phyloP scores from a whole-genome alignment of 805 yeast genomes.

The Ogataea glucozyma region DNA sequence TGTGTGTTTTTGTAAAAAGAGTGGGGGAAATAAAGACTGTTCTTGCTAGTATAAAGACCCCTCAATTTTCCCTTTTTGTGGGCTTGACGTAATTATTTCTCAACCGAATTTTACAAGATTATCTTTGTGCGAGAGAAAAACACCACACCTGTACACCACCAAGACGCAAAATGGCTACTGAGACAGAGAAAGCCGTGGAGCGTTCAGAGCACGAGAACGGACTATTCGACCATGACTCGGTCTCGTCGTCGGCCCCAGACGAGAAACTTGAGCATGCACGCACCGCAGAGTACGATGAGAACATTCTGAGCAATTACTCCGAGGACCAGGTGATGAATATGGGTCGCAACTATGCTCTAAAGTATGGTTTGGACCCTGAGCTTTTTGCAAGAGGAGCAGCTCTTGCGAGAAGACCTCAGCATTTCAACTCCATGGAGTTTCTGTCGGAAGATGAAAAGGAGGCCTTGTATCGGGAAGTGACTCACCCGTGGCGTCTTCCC shows the following conservation, averaged over 20 bases:
- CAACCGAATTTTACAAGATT: no score
- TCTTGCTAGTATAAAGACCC: no score
- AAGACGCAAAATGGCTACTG: conserved; percentile 1
- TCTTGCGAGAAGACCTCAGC: conserved; percentile 60
- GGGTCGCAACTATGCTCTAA: conserved; percentile 66
- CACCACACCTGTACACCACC: no score
- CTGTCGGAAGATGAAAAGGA: conserved; percentile 56
- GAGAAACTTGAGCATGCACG: conserved; percentile 13
- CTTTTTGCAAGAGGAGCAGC: conserved; percentile 68
- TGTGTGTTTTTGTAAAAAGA: no score
- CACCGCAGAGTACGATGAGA: conserved; percentile 32
- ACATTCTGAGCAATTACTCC: conserved; percentile 56
- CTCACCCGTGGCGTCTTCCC: conserved; percentile 49
- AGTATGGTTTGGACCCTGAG: conserved; percentile 55
- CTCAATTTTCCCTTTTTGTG: no score
- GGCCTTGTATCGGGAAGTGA: conserved; percentile 46
- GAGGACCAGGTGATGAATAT: conserved; percentile 65
- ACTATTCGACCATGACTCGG: conserved; percentile 15
- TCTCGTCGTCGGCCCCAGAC: conserved; percentile 14
- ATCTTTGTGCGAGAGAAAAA: no score
- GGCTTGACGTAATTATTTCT: no score
- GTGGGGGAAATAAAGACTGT: no score
- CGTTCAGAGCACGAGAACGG: conserved; percentile 5
- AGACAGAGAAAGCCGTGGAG: conserved; percentile 1
- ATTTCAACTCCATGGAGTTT: conserved; percentile 57